Base-by-base conservation (phyloP, 306 rosid genomes). In the Trifolium dubium region DNA sequence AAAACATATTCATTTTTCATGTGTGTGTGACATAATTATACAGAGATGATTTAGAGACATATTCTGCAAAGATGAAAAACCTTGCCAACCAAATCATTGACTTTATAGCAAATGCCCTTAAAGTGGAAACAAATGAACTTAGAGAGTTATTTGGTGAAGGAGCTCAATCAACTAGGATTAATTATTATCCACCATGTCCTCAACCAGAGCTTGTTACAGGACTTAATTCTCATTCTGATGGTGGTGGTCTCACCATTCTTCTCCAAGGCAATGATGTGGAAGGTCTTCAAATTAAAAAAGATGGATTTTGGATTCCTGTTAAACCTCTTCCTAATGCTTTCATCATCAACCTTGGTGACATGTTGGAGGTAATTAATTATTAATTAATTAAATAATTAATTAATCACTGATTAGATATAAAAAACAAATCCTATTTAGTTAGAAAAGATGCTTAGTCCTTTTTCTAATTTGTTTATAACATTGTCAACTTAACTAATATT, bases 181-280 rank as follows among this genome's bases (percentile, higher is more conserved):
- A 77, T 55, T 81, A 81, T 55, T 81, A 81, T 37, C 84, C 81
- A 54, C 78, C 84, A 64, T 81, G 84, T 55, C 84, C 81, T n/a
- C 74, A 81, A 35, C 81, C 84, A 8, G 79, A 74, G 41, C 72
- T 74, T 63, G 79, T 74, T 5, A 55, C 6, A 30, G 79, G 73
- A 15, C 62, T 81, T 1, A 66, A 64, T 17, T 69, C 81, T 46
- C 85, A 81, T 49, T 81, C 79, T 9, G 85, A 75, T 54, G 73
- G 46, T 40, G 73, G 35, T 10, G 79, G 31, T 8, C 79, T 65
- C n/a, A 75, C 73, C 14, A 75, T 75, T 15, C 67, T 75, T 54
- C 73, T 75, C 11, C 79, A 75, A 40, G 79, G 34, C 58, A 75
- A 75, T 40, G 73, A 75, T 10, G 56, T 75, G 13, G 66, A 75